A percentile compares a stretch with the other conserved stretches of the same genome.
These are phyloP conservation scores for Xylaria flabelliformis DNA, from an alignment of 495 filamentous ascomycete species.

Conservation along the genomic window DNA sequence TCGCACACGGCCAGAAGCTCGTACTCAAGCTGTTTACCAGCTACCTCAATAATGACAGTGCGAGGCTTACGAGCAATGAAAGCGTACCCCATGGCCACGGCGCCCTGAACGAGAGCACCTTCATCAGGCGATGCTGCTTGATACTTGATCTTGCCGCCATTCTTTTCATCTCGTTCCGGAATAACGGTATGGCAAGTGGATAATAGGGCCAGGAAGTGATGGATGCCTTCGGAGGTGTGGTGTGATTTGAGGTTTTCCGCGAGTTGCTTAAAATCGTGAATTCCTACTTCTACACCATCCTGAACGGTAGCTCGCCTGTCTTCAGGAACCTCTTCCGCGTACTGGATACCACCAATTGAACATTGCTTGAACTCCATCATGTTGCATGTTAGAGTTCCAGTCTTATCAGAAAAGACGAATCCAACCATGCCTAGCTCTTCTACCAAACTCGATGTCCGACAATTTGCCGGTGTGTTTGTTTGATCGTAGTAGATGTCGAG, in stretches of 20 bases:
- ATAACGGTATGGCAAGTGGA: conserved; percentile 98
- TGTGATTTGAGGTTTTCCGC: conserved; percentile 76
- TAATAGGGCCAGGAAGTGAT: conserved; percentile 88
- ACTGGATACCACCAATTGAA: conserved; percentile 90
- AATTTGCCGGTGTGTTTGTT: conserved; percentile 93
- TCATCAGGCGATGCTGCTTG: conserved; percentile 98
- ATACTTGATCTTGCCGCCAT: conserved; percentile 85
- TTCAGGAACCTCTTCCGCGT: conserved; percentile 91
- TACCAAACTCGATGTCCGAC: conserved; percentile 93
- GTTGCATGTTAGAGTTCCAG: conserved; percentile 98
- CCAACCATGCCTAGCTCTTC: conserved; percentile 98
- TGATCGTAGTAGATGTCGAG: conserved; percentile 98
- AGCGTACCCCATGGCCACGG: conserved; percentile 80
- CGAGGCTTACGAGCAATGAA: conserved; percentile 91
- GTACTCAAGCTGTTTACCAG: conserved; percentile 76
- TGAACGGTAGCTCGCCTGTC: conserved; percentile 81
- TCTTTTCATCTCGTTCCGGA: conserved; percentile 80
- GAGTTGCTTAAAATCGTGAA: conserved; percentile 86
- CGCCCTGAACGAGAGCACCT: conserved; percentile 93
- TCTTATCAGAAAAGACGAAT: conserved; percentile 99
- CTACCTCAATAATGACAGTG: conserved; percentile 78
- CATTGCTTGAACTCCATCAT: conserved; percentile 99
- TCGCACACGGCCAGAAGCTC: conserved; percentile 96
- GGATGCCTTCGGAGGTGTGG: conserved; percentile 70
- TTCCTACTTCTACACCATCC: conserved; percentile 77